These are phyloP conservation scores for Mycena epipterygia DNA, from an alignment of 768 basidiomycete genomes.

Conservation along the genomic window DNA sequence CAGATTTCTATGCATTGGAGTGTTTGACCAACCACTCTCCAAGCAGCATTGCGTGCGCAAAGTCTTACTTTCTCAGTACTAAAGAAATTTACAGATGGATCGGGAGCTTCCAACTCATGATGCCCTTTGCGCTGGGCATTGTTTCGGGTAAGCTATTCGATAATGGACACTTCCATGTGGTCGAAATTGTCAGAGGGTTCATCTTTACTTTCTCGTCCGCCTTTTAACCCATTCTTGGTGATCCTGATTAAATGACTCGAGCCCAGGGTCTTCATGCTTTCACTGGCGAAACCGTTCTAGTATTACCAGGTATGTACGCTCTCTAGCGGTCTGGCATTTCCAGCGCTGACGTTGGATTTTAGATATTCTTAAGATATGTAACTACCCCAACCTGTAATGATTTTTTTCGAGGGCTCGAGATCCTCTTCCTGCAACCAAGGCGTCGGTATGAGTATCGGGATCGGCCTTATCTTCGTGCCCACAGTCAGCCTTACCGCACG, in stretches of 20 bases:
- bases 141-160: neutral
- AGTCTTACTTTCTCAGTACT: neutral
- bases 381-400: neutral
- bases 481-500: slow-evolving; percentile 1
- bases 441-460: slow-evolving; percentile 22
- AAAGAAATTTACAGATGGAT: neutral
- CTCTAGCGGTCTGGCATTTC: too few species aligned
- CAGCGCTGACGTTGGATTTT: neutral
- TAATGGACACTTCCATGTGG: neutral
- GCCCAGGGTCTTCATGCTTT: neutral
- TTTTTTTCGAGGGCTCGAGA: neutral
- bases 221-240: neutral
- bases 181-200: neutral
- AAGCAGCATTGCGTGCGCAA: neutral
- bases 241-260: neutral
- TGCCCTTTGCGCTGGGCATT: neutral
- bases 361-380: neutral
- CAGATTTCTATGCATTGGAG: neutral
- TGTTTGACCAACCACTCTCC: neutral
- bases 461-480: slow-evolving; percentile 8
- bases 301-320: neutral
- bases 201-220: neutral
- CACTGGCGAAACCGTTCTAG: neutral
- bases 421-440: slow-evolving; percentile 14
- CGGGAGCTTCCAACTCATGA: neutral